phyloP scores from a whole-genome alignment of 495 filamentous ascomycete genomes.

The Hypoxylon intermedium region DNA sequence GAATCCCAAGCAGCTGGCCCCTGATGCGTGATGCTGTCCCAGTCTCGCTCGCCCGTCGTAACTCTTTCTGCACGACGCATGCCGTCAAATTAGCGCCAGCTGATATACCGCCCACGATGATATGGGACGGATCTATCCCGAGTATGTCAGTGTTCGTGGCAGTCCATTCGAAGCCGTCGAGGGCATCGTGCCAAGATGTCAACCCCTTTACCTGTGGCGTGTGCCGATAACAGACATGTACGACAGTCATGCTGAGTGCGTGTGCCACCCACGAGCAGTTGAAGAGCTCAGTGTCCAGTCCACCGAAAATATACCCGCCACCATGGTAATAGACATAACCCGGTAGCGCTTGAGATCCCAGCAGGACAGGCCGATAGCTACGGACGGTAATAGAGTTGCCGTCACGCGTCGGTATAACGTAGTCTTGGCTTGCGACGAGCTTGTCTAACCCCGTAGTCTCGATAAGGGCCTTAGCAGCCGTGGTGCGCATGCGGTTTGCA shows the following conservation, averaged over 20 bases:
- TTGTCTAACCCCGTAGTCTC: constrained; percentile 15
- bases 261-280: constrained; percentile 50
- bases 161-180: constrained; percentile 58
- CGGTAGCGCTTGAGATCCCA: constrained; percentile 42
- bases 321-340: constrained; percentile 60
- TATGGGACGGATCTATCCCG: constrained; percentile 43
- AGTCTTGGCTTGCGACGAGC: constrained; percentile 45
- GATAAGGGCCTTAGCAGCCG: constrained; percentile 17
- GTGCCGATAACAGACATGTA: constrained; percentile 59
- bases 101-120: constrained; percentile 58
- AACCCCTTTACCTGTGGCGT: constrained; percentile 53
- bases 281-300: constrained; percentile 55
- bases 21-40: constrained; percentile 42
- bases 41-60: constrained; percentile 34
- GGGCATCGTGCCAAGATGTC: constrained; percentile 55
- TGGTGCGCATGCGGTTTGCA: constrained; percentile 15
- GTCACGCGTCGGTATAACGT: constrained; percentile 52
- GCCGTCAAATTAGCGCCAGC: constrained; percentile 57
- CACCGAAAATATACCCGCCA: constrained; percentile 59
- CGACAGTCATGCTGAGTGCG: constrained; percentile 42
- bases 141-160: constrained; percentile 45
- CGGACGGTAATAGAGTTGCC: constrained; percentile 50
- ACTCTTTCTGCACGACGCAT: constrained; percentile 47
- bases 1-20: constrained; percentile 57
- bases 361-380: constrained; percentile 49